A percentile compares a stretch with the other conserved stretches of the same genome.
Evolutionary conservation across 1,139 yeast genomes (phyloP).

Genomic region (Taphrina flavorubra): DNA sequence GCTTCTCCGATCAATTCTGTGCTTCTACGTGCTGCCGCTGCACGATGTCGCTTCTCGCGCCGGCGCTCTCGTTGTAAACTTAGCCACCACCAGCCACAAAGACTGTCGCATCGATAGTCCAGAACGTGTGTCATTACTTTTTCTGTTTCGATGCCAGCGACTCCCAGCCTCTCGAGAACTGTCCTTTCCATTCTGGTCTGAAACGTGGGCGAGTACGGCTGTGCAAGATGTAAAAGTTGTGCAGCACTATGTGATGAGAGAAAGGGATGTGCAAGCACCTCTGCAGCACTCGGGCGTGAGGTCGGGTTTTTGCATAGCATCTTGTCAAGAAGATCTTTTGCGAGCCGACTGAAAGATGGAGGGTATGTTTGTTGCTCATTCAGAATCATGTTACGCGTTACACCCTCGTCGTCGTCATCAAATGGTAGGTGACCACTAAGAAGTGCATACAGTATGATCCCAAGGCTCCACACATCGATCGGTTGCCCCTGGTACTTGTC

Average conservation of each 20-base stretch:
- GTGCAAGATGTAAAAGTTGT: slow-evolving; percentile 55
- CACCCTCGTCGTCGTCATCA: slow-evolving; percentile 74
- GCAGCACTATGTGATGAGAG: slow-evolving; percentile 59
- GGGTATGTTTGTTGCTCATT: slow-evolving; percentile 67
- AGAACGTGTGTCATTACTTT: slow-evolving; percentile 66
- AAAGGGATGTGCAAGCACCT: slow-evolving; percentile 68
- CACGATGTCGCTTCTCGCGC: slow-evolving; percentile 34
- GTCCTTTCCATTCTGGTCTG: slow-evolving; percentile 68
- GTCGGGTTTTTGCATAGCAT: slow-evolving; percentile 72
- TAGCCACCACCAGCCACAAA: slow-evolving; percentile 85
- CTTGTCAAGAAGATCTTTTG: slow-evolving; percentile 60
- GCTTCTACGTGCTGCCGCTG: slow-evolving; percentile 4
- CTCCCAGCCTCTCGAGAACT: slow-evolving; percentile 66
- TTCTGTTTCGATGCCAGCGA: slow-evolving; percentile 71
- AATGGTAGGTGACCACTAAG: slow-evolving; percentile 89
- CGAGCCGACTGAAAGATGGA: slow-evolving; percentile 51
- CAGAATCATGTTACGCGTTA: slow-evolving; percentile 66
- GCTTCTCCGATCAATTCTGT: slow-evolving; percentile 12
- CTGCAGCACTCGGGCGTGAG: slow-evolving; percentile 65
- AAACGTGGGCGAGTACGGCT: slow-evolving; percentile 58
- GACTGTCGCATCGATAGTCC: slow-evolving; percentile 70
- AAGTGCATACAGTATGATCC: slow-evolving; percentile 89
- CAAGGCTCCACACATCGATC: slow-evolving; percentile 89
- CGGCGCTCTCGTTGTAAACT: slow-evolving; percentile 66
- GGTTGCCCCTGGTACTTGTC: slow-evolving; percentile 75